These are phyloP conservation scores for Xylaria sp. DNA, from an alignment of 2,329 filamentous ascomycete species.

Conservation along the genomic window DNA sequence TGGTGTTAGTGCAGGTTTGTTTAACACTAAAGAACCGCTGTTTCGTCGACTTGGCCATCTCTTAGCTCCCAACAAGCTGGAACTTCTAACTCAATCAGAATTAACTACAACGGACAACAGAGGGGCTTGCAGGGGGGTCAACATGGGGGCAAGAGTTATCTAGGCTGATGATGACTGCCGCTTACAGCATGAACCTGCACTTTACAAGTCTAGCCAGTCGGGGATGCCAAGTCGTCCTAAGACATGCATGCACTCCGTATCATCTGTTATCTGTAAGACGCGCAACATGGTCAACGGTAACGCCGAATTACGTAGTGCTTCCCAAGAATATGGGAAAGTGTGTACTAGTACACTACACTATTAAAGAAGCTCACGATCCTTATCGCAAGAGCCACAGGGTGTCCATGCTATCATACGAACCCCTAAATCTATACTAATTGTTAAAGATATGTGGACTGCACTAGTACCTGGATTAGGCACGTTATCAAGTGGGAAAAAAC, in stretches of 20 bases:
- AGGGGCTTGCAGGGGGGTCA: neutral
- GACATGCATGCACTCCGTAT: neutral
- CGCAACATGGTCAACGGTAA: neutral
- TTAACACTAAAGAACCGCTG: neutral
- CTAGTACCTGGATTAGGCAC: neutral
- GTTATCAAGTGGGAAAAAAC: neutral
- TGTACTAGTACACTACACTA: neutral
- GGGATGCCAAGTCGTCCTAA: neutral
- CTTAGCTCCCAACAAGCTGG: constrained; percentile 35
- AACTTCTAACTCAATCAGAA: constrained; percentile 10
- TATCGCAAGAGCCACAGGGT: neutral
- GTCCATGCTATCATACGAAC: too few relatives aligned
- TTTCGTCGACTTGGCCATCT: neutral
- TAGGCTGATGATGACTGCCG: neutral
- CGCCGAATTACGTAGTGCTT: neutral
- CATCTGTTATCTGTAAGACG: constrained; percentile 2
- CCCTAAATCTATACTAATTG: too few relatives aligned
- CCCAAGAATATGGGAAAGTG: neutral
- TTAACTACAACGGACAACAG: neutral
- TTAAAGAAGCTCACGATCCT: neutral
- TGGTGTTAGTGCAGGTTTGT: neutral
- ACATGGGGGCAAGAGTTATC: constrained; percentile 2
- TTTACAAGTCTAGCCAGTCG: neutral
- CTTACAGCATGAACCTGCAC: constrained; percentile 8
- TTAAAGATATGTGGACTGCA: neutral